Evolutionary conservation across 140 eudicot genomes (phyloP).

Genomic region (Anethum foeniculum): DNA sequence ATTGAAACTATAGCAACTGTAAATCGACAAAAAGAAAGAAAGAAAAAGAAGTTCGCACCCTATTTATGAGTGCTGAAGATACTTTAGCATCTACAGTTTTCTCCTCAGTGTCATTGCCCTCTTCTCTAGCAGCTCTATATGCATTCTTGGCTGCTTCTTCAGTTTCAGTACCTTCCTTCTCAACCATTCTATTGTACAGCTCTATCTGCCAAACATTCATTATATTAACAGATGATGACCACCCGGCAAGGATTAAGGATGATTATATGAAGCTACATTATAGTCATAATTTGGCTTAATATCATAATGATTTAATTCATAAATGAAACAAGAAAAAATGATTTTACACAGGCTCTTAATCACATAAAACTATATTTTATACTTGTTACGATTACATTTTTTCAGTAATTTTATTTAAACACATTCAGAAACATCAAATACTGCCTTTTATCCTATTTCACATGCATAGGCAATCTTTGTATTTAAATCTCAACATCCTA

Average conservation of each 20-base stretch:
- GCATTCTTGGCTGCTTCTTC: conserved; percentile 65
- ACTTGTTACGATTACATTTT: background rate
- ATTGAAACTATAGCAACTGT: conserved; percentile 3
- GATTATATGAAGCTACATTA: background rate
- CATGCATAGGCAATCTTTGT: background rate
- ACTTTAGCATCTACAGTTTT: conserved; percentile 45
- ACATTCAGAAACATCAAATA: background rate
- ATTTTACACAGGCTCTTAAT: background rate
- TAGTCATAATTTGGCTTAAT: background rate
- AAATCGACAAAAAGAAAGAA: conserved; percentile 1
- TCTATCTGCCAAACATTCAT: conserved; percentile 30
- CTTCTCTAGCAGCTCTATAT: conserved; percentile 54
- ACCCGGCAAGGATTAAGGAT: background rate
- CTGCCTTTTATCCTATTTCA: too few species aligned
- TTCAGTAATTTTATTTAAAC: background rate
- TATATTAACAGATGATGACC: background rate
- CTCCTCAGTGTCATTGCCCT: conserved; percentile 42
- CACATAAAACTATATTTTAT: background rate
- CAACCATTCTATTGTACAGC: conserved; percentile 62
- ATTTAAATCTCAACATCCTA: background rate
- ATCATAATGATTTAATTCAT: background rate
- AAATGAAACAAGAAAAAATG: too few species aligned
- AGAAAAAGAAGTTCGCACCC: conserved; percentile 21
- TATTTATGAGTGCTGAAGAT: conserved; percentile 58
- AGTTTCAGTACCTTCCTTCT: conserved; percentile 46